These are phyloP conservation scores for Parastagonospora avenae DNA, from an alignment of 2,329 filamentous ascomycete genomes.

Conservation along the genomic window DNA sequence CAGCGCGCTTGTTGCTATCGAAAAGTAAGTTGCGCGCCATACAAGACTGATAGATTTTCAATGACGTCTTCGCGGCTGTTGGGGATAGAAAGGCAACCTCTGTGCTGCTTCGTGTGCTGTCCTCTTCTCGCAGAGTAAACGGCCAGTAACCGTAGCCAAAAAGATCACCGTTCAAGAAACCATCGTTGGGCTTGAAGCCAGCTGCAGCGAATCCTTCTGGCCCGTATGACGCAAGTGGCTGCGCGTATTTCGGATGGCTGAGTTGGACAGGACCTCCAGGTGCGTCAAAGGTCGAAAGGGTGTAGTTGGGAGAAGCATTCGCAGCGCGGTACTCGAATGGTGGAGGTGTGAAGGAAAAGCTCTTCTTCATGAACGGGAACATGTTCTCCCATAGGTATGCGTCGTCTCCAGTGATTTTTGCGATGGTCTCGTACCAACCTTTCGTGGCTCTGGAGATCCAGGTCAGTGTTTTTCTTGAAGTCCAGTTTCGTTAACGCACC, in stretches of 20 bases:
- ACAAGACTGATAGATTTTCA: background rate
- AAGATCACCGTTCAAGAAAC: slow-evolving; percentile 24
- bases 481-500: slow-evolving; percentile 1
- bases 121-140: slow-evolving; percentile 30
- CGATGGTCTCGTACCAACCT: slow-evolving; percentile 13
- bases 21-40: slow-evolving; percentile 22
- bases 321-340: slow-evolving; percentile 7
- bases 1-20: slow-evolving; percentile 16
- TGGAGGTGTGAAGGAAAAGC: slow-evolving; percentile 33
- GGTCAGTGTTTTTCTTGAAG: background rate
- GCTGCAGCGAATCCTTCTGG: slow-evolving; percentile 8
- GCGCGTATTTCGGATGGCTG: slow-evolving; percentile 15
- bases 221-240: slow-evolving; percentile 9
- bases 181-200: slow-evolving; percentile 6
- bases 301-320: slow-evolving; percentile 5
- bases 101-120: slow-evolving; percentile 11
- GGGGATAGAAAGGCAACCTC: background rate
- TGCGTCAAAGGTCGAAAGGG: slow-evolving; percentile 5
- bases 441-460: slow-evolving; percentile 5
- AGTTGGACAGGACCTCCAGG: slow-evolving; percentile 11
- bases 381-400: slow-evolving; percentile 32
- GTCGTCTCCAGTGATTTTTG: slow-evolving; percentile 27
- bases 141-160: slow-evolving; percentile 19
- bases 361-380: slow-evolving; percentile 32
- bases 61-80: background rate